Base-by-base conservation (phyloP, 2,329 filamentous ascomycete species). In the Talaromyces amestolkiae region DNA sequence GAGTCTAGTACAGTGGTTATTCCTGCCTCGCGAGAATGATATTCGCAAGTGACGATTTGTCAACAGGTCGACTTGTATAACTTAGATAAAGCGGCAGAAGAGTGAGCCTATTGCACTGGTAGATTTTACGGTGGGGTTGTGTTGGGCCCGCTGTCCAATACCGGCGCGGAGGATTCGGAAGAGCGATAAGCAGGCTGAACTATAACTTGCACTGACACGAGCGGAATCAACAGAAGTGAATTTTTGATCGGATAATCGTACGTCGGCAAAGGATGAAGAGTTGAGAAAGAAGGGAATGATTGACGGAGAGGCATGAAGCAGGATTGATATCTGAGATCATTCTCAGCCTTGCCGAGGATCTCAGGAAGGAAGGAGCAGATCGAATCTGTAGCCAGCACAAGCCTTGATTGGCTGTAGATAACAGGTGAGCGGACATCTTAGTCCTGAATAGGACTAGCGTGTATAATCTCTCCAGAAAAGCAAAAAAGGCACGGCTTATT, bases 381-480 rank as follows among this genome's bases (percentile, higher is more conserved):
- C 37, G 22, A 31, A 19, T 41, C 22, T 45, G 37, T 6, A 2
- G 3, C 3, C 39, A 31, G 2, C 11, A 15, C 19, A 9, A n/a
- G 41, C 53, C 19, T 24, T 58, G 60, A 63, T 66, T 66, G 64
- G 64, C 45, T 35, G 53, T 51, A 66, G 64, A 66, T 66, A 65
- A 65, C 51, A 39, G 27, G 24, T 35, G 13, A 27, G 19, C 11
- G 43, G 33, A 13, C 3, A 0, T 5, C 0, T 15, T 45, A 41
- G 47, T 51, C 64, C 51, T 10, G 5, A 22, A 43, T 2, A 3
- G 51, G 64, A 17, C 53, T 65, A 65, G 64, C 31, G 17, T 3
- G 5, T 1, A 31, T 24, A 31, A 2, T 39, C 10, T 56, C 53
- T 39, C 53, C 53, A 56, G 53, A 56, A 56, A 56, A 37, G 53